Percentiles rank a stretch among this genome's conserved stretches.
phyloP scores from a whole-genome alignment of 208 protist genomes.

The Vickermania ingenoplastis region DNA sequence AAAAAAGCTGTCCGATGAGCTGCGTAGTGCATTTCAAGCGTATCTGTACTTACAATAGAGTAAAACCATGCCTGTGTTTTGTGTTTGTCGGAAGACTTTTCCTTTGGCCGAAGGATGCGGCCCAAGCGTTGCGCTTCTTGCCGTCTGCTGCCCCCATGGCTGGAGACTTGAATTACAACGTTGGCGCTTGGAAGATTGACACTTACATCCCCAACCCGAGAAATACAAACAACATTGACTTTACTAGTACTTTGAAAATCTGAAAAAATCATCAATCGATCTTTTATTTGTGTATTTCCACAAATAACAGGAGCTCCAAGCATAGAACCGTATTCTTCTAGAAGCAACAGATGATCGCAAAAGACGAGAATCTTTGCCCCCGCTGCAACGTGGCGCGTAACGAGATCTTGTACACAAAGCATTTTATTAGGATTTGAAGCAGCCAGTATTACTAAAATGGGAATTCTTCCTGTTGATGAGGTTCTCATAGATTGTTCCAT shows the following conservation, averaged over 20 bases:
- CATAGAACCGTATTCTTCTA: conserved; percentile 90
- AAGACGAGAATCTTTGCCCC: conserved; percentile 99
- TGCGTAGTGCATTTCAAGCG: conserved; percentile 95
- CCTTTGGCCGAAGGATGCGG: conserved; percentile 91
- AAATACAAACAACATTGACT: conserved; percentile 96
- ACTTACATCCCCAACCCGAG: conserved; percentile 94
- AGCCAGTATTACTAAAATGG: conserved; percentile 65
- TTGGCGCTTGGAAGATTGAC: conserved; percentile 99
- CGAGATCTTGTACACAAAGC: conserved; percentile 84
- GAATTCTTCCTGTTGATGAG: conserved; percentile 2
- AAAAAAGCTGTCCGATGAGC: conserved; percentile 97
- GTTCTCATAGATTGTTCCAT: conserved; percentile 35
- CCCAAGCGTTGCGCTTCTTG: conserved; percentile 97
- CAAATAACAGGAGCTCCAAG: conserved; percentile 90
- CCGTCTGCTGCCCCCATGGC: conserved; percentile 92
- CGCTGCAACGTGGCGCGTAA: conserved; percentile 84
- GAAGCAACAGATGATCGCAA: conserved; percentile 95
- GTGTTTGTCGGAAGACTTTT: conserved; percentile 52
- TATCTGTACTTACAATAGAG: conserved; percentile 95
- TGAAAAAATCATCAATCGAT: conserved; percentile 90
- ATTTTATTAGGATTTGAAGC: conserved; percentile 88
- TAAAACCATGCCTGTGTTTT: conserved; percentile 99
- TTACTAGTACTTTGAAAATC: conserved; percentile 88
- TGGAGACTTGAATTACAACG: conserved; percentile 98
- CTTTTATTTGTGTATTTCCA: conserved; percentile 88